A percentile compares a stretch with the other conserved stretches of the same genome.
Conservation (phyloP, 441 rosid genomes). For the Hura crepitans region DNA sequence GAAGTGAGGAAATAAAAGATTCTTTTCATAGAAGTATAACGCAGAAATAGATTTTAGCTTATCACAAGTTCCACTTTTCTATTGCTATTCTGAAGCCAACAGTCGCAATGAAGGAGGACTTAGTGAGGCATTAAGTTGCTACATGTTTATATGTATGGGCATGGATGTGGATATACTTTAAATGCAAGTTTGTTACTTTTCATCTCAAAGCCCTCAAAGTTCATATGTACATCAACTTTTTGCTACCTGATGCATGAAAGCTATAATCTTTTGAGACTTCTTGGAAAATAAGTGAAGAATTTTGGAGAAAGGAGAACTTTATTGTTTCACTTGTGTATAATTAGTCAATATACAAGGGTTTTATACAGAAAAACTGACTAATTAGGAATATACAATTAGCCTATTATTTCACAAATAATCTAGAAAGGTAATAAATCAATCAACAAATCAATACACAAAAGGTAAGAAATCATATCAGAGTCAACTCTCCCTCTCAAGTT, state of each 20-base stretch:
- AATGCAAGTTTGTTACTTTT: not conserved
- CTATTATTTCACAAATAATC: too few species aligned
- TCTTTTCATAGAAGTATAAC: not conserved
- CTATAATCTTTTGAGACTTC: not conserved
- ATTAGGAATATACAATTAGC: too few species aligned
- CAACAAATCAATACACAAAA: too few species aligned
- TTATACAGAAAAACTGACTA: too few species aligned
- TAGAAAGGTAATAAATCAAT: too few species aligned
- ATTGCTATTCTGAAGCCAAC: not conserved
- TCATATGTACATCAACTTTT: not conserved
- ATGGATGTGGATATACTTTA: not conserved
- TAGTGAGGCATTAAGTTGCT: not conserved
- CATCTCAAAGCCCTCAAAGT: not conserved
- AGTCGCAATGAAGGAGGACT: not conserved
- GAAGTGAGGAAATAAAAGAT: not conserved
- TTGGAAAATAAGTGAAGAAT: not conserved
- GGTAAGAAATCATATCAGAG: too few species aligned
- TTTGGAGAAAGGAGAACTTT: too few species aligned
- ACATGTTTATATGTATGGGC: not conserved
- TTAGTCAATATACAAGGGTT: too few species aligned
- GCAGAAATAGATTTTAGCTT: not conserved
- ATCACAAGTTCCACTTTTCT: not conserved
- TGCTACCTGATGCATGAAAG: not conserved
- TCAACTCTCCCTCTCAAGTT: too few species aligned
- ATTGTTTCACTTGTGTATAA: too few species aligned